Evolutionary conservation across 129 eudicot species (phyloP).

Genomic region (Flaveria sonorensis): DNA sequence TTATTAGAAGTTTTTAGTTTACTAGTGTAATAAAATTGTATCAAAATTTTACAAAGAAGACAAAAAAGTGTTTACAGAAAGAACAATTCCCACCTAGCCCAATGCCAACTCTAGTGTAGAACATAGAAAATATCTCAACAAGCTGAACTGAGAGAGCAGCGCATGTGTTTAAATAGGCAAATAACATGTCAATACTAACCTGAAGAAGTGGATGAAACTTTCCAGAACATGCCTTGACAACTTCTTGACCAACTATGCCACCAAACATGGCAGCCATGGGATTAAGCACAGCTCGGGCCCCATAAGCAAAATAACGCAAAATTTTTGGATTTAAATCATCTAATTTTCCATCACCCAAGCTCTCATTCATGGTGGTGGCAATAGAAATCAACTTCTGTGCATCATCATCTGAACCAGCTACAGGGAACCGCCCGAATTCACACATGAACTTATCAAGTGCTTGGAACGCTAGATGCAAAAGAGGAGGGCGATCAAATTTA

Average conservation of each 20-base stretch:
- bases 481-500: constrained; percentile 90
- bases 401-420: constrained; percentile 84
- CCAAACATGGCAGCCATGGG: constrained; percentile 99
- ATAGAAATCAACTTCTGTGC: constrained; percentile 69
- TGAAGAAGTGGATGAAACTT: constrained; percentile 93
- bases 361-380: constrained; percentile 54
- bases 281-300: constrained; percentile 86
- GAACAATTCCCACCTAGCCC: not conserved
- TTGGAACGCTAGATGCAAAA: constrained; percentile 86
- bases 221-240: constrained; percentile 94
- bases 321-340: constrained; percentile 74
- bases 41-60: not conserved
- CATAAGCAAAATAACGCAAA: constrained; percentile 71
- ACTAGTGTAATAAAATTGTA: not conserved
- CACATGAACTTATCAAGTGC: constrained; percentile 71
- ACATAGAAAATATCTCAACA: not conserved
- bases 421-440: constrained; percentile 64
- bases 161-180: not conserved
- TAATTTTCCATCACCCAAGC: constrained; percentile 54
- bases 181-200: constrained; percentile 31
- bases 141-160: not conserved
- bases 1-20: not conserved
- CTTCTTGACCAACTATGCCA: constrained; percentile 95
- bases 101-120: not conserved
- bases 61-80: not conserved